These are phyloP conservation scores for Pleurotus sapidus DNA, from an alignment of 768 basidiomycete species.

Conservation along the genomic window DNA sequence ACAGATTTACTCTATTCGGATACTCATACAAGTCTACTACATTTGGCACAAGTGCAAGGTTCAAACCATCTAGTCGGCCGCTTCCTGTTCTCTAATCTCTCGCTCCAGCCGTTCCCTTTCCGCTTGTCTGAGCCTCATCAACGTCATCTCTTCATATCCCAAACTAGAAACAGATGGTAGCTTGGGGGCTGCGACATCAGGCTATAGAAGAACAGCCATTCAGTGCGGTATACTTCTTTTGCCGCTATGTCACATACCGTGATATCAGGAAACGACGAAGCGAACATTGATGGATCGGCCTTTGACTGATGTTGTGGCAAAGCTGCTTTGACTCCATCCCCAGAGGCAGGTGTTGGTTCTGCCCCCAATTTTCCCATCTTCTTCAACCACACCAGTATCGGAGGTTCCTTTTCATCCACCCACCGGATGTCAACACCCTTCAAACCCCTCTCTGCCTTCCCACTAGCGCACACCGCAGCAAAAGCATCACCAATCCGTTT, in stretches of 20 bases:
- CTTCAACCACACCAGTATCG: constrained; percentile 69
- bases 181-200: constrained; percentile 10
- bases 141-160: constrained; percentile 77
- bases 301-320: constrained; percentile 28
- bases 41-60: not conserved
- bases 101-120: constrained; percentile 74
- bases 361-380: constrained; percentile 63
- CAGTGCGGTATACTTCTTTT: not conserved
- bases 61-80: constrained; percentile 24
- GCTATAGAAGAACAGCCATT: no score
- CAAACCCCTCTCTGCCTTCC: constrained; percentile 46
- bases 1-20: not conserved
- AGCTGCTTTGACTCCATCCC: not conserved
- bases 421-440: constrained; percentile 68
- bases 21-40: not conserved
- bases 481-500: constrained; percentile 75
- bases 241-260: constrained; percentile 31
- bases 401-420: constrained; percentile 75
- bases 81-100: constrained; percentile 74
- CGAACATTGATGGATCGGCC: constrained; percentile 28
- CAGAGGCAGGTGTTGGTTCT: constrained; percentile 8
- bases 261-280: constrained; percentile 63
- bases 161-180: constrained; percentile 36
- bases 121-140: constrained; percentile 79
- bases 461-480: constrained; percentile 65